Evolutionary conservation across 192 early-diverging fungal genomes (phyloP).

Genomic region (Coemansia sp.): DNA sequence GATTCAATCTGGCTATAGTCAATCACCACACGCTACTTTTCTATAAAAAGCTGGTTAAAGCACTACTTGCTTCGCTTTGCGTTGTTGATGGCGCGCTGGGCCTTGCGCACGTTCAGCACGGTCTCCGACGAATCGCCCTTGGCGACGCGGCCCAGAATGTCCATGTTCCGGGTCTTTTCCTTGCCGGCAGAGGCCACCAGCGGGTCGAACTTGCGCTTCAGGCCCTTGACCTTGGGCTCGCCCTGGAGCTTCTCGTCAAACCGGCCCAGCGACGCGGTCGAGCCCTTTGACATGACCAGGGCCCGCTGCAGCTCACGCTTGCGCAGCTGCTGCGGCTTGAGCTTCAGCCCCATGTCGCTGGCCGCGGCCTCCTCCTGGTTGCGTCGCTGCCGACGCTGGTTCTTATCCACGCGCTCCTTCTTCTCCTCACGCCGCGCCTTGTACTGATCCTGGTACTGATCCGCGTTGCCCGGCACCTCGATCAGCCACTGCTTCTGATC

Average conservation of each 20-base stretch:
- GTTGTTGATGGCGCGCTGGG: slow-evolving; percentile 44
- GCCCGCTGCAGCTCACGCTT: slow-evolving; percentile 68
- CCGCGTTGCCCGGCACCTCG: slow-evolving; percentile 76
- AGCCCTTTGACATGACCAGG: slow-evolving; percentile 67
- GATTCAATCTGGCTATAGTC: too few species aligned
- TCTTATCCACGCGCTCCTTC: slow-evolving; percentile 82
- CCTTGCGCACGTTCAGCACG: slow-evolving; percentile 47
- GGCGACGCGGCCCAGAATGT: slow-evolving; percentile 63
- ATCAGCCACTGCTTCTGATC: slow-evolving; percentile 86
- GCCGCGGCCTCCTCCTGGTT: slow-evolving; percentile 79
- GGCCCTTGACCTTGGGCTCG: slow-evolving; percentile 80
- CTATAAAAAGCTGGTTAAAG: slow-evolving; percentile 49
- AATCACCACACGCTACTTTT: too few species aligned
- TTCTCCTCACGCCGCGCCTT: slow-evolving; percentile 72
- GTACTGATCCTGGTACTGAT: slow-evolving; percentile 87
- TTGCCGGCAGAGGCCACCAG: slow-evolving; percentile 55
- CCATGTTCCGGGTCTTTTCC: slow-evolving; percentile 66
- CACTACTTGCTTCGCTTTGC: slow-evolving; percentile 30
- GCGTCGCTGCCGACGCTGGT: slow-evolving; percentile 76
- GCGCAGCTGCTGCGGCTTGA: slow-evolving; percentile 55
- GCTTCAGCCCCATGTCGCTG: slow-evolving; percentile 47
- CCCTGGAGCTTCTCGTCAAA: slow-evolving; percentile 80
- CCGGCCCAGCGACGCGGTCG: slow-evolving; percentile 88
- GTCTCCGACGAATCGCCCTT: slow-evolving; percentile 39
- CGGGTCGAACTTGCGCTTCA: slow-evolving; percentile 65